Conservation (phyloP, 257 asterid genomes). For the Osmanthus fragrans region DNA sequence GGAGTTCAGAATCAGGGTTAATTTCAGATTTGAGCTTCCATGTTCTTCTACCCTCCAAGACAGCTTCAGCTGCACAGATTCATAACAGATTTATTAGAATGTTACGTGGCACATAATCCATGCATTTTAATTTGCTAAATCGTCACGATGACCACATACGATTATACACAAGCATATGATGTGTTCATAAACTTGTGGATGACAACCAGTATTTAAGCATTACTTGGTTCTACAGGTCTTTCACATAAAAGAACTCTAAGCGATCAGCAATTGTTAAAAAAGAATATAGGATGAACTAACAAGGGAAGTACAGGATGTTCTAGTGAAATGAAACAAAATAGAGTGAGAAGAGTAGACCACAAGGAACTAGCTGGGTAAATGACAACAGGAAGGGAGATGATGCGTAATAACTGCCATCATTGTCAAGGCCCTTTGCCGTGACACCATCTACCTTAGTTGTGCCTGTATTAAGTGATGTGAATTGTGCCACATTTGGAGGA, state of each 20-base stretch:
- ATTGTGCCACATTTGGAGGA: constrained; percentile 1
- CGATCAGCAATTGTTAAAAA: background rate
- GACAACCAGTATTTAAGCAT: background rate
- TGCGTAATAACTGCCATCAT: background rate
- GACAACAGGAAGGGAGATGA: constrained; percentile 8
- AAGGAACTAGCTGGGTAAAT: constrained; percentile 1
- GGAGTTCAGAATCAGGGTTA: constrained; percentile 64
- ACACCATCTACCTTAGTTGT: background rate
- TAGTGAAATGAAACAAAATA: constrained; percentile 13
- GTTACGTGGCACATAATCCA: background rate
- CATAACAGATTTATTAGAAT: constrained; percentile 13
- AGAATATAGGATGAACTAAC: background rate
- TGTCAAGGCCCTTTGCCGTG: background rate
- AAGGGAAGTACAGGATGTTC: constrained; percentile 5
- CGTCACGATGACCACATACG: background rate
- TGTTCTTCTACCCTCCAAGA: constrained; percentile 36
- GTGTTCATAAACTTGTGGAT: background rate
- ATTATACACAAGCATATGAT: background rate
- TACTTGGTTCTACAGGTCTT: background rate
- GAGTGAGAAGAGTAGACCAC: background rate
- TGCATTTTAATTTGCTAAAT: background rate
- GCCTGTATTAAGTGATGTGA: constrained; percentile 10
- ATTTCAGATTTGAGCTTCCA: constrained; percentile 85
- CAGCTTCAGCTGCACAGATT: constrained; percentile 47
- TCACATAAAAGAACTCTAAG: constrained; percentile 6